Conservation (phyloP, 768 basidiomycete genomes). For the Amanita fuliginea region DNA sequence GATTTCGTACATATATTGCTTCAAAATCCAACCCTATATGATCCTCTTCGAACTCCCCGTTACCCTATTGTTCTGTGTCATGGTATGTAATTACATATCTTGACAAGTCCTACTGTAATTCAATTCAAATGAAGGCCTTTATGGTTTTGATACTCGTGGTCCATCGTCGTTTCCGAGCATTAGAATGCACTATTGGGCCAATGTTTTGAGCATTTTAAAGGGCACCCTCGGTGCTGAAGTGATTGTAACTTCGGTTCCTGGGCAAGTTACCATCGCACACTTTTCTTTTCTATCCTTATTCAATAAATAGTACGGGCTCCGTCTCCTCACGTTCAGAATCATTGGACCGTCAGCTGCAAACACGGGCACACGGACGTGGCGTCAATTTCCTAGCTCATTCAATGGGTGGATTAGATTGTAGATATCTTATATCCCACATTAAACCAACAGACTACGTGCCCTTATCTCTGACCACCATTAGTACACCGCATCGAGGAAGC, state of each 20-base stretch:
- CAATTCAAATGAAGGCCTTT: constrained; percentile 50
- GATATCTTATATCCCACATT: constrained; percentile 83
- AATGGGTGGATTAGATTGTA: constrained; percentile 96
- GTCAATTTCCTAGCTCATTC: constrained; percentile 94
- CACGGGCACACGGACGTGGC: constrained; percentile 59
- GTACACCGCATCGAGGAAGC: constrained; percentile 91
- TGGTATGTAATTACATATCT: constrained; percentile 37
- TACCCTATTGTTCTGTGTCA: constrained; percentile 94
- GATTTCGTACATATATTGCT: constrained; percentile 65
- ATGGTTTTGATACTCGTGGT: constrained; percentile 90
- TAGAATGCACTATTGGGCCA: constrained; percentile 90
- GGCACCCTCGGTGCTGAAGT: constrained; percentile 84
- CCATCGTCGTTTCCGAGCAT: constrained; percentile 74
- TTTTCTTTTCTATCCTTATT: background rate
- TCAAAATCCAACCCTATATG: constrained; percentile 63
- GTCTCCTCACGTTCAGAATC: constrained; percentile 70
- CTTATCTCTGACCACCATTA: constrained; percentile 77
- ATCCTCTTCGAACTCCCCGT: constrained; percentile 71
- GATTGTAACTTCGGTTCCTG: constrained; percentile 90
- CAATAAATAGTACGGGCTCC: constrained; percentile 66
- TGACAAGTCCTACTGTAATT: background rate
- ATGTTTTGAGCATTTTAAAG: constrained; percentile 70
- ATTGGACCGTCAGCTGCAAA: constrained; percentile 61
- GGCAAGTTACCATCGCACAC: constrained; percentile 37
- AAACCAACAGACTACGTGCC: constrained; percentile 77